Evolutionary conservation across 352 stramenopile genomes (phyloP), one percentile per base, ranked within the genome.

Genomic region (Globisporangium mamillatum): DNA sequence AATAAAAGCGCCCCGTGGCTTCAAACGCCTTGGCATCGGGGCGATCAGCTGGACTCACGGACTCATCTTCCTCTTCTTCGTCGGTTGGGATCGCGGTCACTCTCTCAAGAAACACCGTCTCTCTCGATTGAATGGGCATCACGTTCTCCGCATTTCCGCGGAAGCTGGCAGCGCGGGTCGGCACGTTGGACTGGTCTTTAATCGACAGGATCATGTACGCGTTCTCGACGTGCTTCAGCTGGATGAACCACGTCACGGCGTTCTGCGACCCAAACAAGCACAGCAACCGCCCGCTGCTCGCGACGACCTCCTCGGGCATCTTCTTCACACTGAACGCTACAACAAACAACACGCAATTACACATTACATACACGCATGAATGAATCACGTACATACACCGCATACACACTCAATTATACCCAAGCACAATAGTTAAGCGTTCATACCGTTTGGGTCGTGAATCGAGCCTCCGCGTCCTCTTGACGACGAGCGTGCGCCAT

Each of bases 221-320:
- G 54, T 93, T 88, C 52, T 90, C 78, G 25, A 93, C 83, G 62
- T 93, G 82, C 10, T 72, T 71, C 44, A 93, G 71, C 41, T 82
- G 77, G 60, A 93, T 82, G 60, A 93, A 93, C 76, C 82, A 91
- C 69, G 84, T 89, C 16, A 81, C 80, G 16, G 79, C 73, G 46
- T 90, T 82, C 20, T 75, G 69, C 3, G 74, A 75, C 5, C 81
- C 79, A 22, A 86, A 81, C 0, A 86, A 64, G 72, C 85, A 93
- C 69, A 86, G 71, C n/a, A 93, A 67, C 0, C 81, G 70, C 1
- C 81, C 82, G 25, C 70, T 80, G 52, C 76, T 90, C 29, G 77
- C 82, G 24, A 93, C 82, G 29, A 93, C 68, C 56, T 93, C 85
- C 34, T 93, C 81, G 4, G 85, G 82, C 82, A 93, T 91, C 72